A percentile compares a stretch with the other conserved stretches of the same genome.
phyloP scores from a whole-genome alignment of 768 basidiomycete genomes.

The Boletellus ananas region DNA sequence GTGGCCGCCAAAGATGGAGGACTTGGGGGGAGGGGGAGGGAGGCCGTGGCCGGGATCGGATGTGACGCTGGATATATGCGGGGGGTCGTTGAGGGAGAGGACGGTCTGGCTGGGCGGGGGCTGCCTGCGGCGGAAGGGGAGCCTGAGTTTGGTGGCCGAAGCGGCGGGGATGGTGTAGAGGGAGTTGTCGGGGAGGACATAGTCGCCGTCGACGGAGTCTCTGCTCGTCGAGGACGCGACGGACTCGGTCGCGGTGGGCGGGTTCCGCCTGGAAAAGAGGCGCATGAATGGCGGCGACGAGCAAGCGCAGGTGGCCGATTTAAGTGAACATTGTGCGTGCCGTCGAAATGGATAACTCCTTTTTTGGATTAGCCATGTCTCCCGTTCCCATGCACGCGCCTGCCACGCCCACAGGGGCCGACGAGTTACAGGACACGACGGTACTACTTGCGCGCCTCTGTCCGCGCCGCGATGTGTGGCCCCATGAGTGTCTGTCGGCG shows the following conservation, averaged over 20 bases:
- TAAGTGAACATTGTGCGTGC: too few species aligned
- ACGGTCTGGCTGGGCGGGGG: conserved; percentile 10
- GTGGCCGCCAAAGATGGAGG: conserved; percentile 59
- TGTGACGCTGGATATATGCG: conserved; percentile 34
- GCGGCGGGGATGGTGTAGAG: conserved; percentile 24
- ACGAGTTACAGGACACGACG: too few species aligned
- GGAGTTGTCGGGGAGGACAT: conserved; percentile 26
- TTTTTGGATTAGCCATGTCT: too few species aligned
- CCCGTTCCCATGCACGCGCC: too few species aligned
- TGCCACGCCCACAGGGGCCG: too few species aligned
- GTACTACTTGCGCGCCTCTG: too few species aligned
- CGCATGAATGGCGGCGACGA: neutral
- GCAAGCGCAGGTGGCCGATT: too few species aligned
- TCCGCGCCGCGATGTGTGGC: too few species aligned
- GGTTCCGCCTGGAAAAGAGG: conserved; percentile 22
- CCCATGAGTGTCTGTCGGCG: too few species aligned
- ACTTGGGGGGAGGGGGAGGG: conserved; percentile 60
- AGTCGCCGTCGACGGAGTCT: conserved; percentile 32
- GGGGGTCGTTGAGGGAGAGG: conserved; percentile 23
- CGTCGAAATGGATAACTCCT: too few species aligned
- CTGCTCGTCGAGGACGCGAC: conserved; percentile 6
- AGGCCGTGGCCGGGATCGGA: conserved; percentile 44
- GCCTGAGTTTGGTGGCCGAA: conserved; percentile 41
- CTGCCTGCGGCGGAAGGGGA: conserved; percentile 41
- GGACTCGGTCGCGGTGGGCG: conserved; percentile 10